Base-by-base conservation (phyloP, 768 basidiomycete genomes). In the Mrakia frigida region DNA sequence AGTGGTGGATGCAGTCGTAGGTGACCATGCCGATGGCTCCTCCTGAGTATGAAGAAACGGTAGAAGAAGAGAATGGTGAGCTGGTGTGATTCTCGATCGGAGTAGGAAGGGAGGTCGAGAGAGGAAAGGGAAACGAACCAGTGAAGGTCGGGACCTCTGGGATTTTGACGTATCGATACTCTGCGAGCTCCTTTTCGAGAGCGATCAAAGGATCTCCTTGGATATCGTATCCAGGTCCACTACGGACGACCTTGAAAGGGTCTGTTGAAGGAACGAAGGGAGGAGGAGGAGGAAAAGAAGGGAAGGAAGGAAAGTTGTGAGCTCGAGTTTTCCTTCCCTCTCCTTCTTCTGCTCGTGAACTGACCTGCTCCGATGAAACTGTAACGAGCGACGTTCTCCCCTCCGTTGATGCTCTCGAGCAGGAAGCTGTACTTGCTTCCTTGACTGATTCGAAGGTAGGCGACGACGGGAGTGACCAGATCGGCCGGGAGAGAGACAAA, bases 1-100 rank as follows among this genome's bases (percentile, higher is more conserved):
- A 99, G 83, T 98, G 90, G 75, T 92, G 93, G 75, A 99, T 89
- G 83, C 93, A 94, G 83, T 99, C 97, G 85, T 94, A 99, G 18
- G 93, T 89, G 77, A 99, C 93, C 83, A 97, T 98, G 73, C 97
- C 97, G 81, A 98, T 93, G 1, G 95, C 96, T 63, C 97, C 97
- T 65, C 97, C 97, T 86, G 80, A n/a, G 28, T 16, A 21, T 31
- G 53, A 33, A 56, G 6, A 39, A 7, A 53, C n/a, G 52, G n/a
- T 46, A 63, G 25, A 65, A 9, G 37, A 6, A 50, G 43, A 53
- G 6, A 11, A 21, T 46, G 59, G 67, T 31, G 11, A 53, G 60
- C 50, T 46, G 0, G 18, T 37, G 21, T n/a, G 23, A 9, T 3
- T 23, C 43, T 43, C 43, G 43, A 43, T 43, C 11, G 16, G 10